Conservation (phyloP, 768 basidiomycete species). For the Lactarius hatsudake region DNA sequence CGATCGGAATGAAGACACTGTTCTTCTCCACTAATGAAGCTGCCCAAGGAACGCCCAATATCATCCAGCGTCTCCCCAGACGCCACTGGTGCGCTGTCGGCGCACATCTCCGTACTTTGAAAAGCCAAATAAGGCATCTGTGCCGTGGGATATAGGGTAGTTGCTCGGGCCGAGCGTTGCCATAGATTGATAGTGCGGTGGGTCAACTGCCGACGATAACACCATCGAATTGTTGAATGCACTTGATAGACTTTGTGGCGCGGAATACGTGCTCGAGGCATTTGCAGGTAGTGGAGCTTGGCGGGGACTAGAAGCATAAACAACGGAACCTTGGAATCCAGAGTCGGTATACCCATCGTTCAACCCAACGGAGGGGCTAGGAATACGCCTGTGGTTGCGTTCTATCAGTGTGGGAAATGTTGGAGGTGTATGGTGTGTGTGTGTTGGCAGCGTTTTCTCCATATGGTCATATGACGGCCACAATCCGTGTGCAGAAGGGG, state of each 20-base stretch:
- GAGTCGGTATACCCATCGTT: slow-evolving; percentile 4
- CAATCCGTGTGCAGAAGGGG: slow-evolving; percentile 12
- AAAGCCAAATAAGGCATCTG: slow-evolving; percentile 17
- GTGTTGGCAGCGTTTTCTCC: slow-evolving; percentile 11
- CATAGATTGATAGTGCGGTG: slow-evolving; percentile 18
- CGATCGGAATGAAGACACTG: slow-evolving; percentile 11
- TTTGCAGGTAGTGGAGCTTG: slow-evolving; percentile 8
- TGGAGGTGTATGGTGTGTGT: not conserved
- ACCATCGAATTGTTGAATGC: slow-evolving; percentile 14
- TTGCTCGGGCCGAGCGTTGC: slow-evolving; percentile 5
- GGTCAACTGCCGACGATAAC: slow-evolving; percentile 11
- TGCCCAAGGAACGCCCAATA: not conserved
- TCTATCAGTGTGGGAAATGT: slow-evolving; percentile 9
- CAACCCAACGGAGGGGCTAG: slow-evolving; percentile 9
- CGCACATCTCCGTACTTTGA: slow-evolving; percentile 19
- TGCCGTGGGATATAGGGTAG: slow-evolving; percentile 6
- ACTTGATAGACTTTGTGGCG: slow-evolving; percentile 8
- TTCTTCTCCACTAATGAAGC: slow-evolving; percentile 12
- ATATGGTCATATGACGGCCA: slow-evolving; percentile 20
- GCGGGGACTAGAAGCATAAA: slow-evolving; percentile 21
- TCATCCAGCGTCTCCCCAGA: slow-evolving; percentile 28
- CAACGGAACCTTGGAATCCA: slow-evolving; percentile 10
- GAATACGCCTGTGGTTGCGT: slow-evolving; percentile 4
- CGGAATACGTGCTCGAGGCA: slow-evolving; percentile 1
- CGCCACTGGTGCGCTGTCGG: slow-evolving; percentile 21